Evolutionary conservation across 2,329 filamentous ascomycete species (phyloP), one percentile per base, ranked within the genome.

Genomic region (Alternaria viburni): DNA sequence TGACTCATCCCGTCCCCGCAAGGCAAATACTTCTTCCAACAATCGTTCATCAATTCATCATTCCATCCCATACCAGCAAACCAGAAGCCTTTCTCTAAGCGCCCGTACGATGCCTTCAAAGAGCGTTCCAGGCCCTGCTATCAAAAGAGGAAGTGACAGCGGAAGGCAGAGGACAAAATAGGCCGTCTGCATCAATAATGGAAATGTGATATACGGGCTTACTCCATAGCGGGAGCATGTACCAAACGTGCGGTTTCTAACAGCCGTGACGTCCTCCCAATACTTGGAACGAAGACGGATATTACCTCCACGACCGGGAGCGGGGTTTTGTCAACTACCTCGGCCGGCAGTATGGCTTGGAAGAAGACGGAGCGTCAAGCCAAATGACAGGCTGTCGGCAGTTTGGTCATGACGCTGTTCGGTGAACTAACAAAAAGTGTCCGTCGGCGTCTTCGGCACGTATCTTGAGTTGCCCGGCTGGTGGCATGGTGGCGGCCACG

Each of bases 401-500:
- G 2, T n/a, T 4, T 1, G 17, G 4, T 23, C 15, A 36, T n/a
- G 36, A 52, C 13, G 19, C 49, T 25, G 7, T 10, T 41, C 13
- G 17, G 19, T 36, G n/a, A 30, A n/a, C 19, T 52, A 11, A 41
- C 13, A 52, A 19, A 28, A 30, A 2, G 19, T 6, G 13, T 23
- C 49, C 30, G 30, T 36, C 28, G 30, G 49, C 19, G 17, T 21
- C 28, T 36, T 15, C 28, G 49, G 49, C 19, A 52, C 19, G 28
- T 25, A 52, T 52, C 49, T 52, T 36, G 19, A 21, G 49, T 41
- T 41, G 19, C 30, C 6, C 49, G 55, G 54, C n/a, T 45, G 1
- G 10, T 21, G 19, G 46, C 47, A 47, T 57, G 26, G 54, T 44
- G 47, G 55, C 50, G 43, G 44, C 60, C 60, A 62, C 49, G 55